These are phyloP conservation scores for Penicillium sp. DNA, from an alignment of 2,329 filamentous ascomycete species.

Conservation along the genomic window DNA sequence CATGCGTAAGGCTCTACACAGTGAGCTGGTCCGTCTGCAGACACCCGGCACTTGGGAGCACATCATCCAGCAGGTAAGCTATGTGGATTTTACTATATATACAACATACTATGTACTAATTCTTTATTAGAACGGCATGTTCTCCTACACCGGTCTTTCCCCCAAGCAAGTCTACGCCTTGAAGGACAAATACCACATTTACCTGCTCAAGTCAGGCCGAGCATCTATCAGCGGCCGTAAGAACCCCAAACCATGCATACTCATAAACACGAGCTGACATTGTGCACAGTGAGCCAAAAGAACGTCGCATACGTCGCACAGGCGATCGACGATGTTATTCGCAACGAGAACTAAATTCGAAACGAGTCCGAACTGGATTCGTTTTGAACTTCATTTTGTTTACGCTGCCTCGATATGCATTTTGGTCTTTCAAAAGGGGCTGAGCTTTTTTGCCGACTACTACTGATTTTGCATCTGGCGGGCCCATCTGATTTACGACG, in stretches of 20 bases:
- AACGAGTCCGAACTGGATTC: neutral
- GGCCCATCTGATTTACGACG: conserved; percentile 17
- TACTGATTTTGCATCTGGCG: conserved; percentile 17
- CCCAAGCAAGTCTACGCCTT: conserved; percentile 44
- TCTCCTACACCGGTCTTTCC: conserved; percentile 67
- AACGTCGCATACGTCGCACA: conserved; percentile 42
- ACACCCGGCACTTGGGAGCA: conserved; percentile 97
- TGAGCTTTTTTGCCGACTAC: neutral
- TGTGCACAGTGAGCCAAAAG: conserved; percentile 37
- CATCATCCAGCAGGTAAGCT: conserved; percentile 83
- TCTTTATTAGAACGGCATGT: conserved; percentile 68
- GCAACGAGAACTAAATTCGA: conserved; percentile 30
- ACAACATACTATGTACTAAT: neutral
- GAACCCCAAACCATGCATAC: conserved; percentile 3
- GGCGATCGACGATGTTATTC: conserved; percentile 39
- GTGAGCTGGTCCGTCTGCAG: conserved; percentile 75
- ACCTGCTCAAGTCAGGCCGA: conserved; percentile 42
- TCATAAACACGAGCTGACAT: conserved; percentile 3
- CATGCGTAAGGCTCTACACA: conserved; percentile 77
- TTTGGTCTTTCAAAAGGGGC: neutral
- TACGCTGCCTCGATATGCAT: neutral
- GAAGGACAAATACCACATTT: conserved; percentile 45
- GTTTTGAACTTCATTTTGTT: conserved; percentile 1
- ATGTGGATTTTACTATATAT: neutral
- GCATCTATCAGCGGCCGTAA: conserved; percentile 43